Base-by-base conservation (phyloP, 306 rosid species). In the Alnus glutinosa region DNA sequence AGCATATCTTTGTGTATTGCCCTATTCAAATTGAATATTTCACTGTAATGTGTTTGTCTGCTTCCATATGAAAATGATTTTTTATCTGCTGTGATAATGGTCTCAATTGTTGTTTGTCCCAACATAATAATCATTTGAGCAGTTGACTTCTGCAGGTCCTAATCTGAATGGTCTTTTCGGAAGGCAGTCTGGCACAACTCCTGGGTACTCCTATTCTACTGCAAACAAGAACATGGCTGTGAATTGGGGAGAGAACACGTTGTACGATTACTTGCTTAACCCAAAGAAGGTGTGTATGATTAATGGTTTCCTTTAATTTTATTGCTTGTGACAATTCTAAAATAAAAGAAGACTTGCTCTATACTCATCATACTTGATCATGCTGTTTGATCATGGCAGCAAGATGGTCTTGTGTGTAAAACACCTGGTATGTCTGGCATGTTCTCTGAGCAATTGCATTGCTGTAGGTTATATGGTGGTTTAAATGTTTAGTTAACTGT, bases 221-320 rank as follows among this genome's bases (percentile, higher is more conserved):
- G 97, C 97, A 64, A 93, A 93, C 91, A 93, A 93, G 88, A 90
- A 83, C 85, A 93, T 85, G 98, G 98, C 98, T 55, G 98, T 93
- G 79, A 79, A 0, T 48, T 93, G 98, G 98, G 95, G 85, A 77
- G 98, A 93, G 55, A 93, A 90, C 79, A 90, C 98, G 8, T 76
- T 93, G 68, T 93, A 93, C 32, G 97, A 93, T 71, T 93, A 93
- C 86, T 89, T 93, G 89, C 93, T 91, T 32, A 93, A 93, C 70
- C 98, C 98, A 62, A 93, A 93, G 85, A 93, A 93, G 97, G 98
- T 93, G 86, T 18, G 72, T 39, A 67, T 64, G 48, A 36, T 42
- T 42, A 9, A 9, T 3, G 37, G 11, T 59, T 59, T 28, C 37
- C 36, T 19, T 59, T 59, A 32, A 28, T 67, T 1, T 3, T 5